Percentiles rank a stretch among this genome's conserved stretches.
Conservation (phyloP, 192 early-diverging fungal species). For the Coemansia sp. region DNA sequence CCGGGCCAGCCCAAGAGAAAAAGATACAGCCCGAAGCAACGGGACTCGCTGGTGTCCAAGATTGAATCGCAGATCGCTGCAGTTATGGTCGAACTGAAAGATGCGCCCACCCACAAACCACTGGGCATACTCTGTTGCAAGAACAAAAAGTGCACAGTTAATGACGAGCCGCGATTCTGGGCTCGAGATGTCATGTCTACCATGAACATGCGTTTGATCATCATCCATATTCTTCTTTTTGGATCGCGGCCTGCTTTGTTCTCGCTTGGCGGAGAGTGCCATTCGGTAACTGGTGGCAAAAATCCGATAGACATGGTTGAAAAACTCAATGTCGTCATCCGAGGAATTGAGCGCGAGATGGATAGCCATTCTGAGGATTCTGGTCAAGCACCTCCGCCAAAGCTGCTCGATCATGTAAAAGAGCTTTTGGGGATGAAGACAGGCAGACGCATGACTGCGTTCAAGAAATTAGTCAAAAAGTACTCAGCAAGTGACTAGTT, state of each 20-base stretch:
- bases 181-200: background rate
- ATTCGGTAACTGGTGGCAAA: background rate
- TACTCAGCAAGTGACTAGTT: too few species aligned
- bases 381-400: background rate
- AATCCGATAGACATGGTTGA: background rate
- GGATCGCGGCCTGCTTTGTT: background rate
- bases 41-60: background rate
- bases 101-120: background rate
- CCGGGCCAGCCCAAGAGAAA: background rate
- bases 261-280: background rate
- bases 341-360: background rate
- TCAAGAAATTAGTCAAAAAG: too few species aligned
- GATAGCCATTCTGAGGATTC: background rate
- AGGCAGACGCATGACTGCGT: too few species aligned
- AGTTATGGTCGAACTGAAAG: background rate
- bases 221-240: background rate
- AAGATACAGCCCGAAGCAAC: background rate
- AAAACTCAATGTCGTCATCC: background rate
- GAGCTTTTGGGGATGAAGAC: too few species aligned
- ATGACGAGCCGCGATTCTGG: background rate
- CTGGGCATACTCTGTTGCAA: background rate
- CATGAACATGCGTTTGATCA: background rate
- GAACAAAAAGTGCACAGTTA: background rate
- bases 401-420: background rate
- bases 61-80: background rate